Percentiles rank a stretch among this genome's conserved stretches.
Evolutionary conservation across 2,329 filamentous ascomycete genomes (phyloP).

Genomic region (Purpureocillium lavendulum): DNA sequence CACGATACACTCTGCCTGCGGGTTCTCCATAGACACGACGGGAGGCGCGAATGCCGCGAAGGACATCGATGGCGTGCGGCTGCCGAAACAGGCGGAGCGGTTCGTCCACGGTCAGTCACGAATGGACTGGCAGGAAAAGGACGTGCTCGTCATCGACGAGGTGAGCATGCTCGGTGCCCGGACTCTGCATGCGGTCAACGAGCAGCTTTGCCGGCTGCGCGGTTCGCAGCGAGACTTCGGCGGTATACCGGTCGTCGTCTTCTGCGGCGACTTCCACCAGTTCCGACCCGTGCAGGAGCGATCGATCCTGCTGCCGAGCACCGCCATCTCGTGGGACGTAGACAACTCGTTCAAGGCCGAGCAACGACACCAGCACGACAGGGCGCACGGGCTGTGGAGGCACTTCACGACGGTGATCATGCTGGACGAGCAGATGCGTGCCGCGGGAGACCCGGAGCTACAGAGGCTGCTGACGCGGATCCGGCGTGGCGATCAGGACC

Average conservation of each 20-base stretch:
- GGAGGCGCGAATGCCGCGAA: not conserved
- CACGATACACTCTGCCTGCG: conserved; percentile 7
- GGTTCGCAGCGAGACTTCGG: conserved; percentile 3
- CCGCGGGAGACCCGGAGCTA: conserved; percentile 1
- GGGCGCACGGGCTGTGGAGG: not conserved
- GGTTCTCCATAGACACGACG: conserved; percentile 3
- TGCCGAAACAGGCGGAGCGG: not conserved
- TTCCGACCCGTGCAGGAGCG: not conserved
- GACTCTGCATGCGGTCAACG: conserved; percentile 1
- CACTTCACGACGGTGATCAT: not conserved
- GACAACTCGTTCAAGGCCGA: conserved; percentile 1
- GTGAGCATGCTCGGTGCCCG: conserved; percentile 3
- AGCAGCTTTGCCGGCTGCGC: conserved; percentile 1
- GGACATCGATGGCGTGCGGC: not conserved
- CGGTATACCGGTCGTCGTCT: conserved; percentile 2
- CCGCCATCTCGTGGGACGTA: not conserved
- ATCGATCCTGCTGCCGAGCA: not conserved
- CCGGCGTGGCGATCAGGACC: conserved; percentile 1
- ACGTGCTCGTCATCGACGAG: conserved; percentile 3
- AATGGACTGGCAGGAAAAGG: conserved; percentile 3
- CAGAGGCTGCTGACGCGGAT: conserved; percentile 3
- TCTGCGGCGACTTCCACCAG: conserved; percentile 4
- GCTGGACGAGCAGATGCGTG: conserved; percentile 2
- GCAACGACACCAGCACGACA: conserved; percentile 1
- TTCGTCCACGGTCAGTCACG: not conserved